Conservation (phyloP, 176 grass and related monocot genomes). For the Ensete glaucum region DNA sequence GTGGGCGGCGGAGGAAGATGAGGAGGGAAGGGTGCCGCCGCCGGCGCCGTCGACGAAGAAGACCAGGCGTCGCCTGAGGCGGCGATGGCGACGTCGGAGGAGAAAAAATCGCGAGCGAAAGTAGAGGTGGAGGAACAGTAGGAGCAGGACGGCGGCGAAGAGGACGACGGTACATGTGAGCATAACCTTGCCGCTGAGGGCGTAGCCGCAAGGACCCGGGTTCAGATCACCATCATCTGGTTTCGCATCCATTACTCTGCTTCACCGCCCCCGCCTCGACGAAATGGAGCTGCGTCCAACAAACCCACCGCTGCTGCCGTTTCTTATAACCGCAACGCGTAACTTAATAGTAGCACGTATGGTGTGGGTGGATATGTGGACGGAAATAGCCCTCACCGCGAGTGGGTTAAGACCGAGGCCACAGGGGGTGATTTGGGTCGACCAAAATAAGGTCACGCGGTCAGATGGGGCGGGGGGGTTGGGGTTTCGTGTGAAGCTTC, state of each 20-base stretch:
- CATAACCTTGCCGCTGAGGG: not conserved
- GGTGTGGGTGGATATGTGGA: not conserved
- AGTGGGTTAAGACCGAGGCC: not conserved
- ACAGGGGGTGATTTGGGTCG: not conserved
- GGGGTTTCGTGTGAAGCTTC: too few relatives aligned
- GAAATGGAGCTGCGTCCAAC: not conserved
- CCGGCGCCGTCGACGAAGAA: not conserved
- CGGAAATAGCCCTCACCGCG: not conserved
- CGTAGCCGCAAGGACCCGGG: not conserved
- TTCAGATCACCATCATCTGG: not conserved
- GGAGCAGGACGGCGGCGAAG: constrained; percentile 1
- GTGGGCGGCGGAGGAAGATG: not conserved
- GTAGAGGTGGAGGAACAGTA: constrained; percentile 6
- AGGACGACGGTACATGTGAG: constrained; percentile 1
- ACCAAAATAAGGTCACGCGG: not conserved
- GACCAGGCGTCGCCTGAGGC: not conserved
- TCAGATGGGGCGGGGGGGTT: too few relatives aligned
- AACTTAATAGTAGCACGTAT: not conserved
- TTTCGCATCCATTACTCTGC: not conserved
- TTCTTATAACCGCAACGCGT: not conserved
- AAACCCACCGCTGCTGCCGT: not conserved
- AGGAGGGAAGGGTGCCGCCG: not conserved
- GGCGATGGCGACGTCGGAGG: not conserved
- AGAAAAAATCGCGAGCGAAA: constrained; percentile 1
- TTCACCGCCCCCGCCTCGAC: not conserved